Evolutionary conservation across 2,329 filamentous ascomycete species (phyloP), one percentile per base, ranked within the genome.

Genomic region (Colletotrichum tropicale): DNA sequence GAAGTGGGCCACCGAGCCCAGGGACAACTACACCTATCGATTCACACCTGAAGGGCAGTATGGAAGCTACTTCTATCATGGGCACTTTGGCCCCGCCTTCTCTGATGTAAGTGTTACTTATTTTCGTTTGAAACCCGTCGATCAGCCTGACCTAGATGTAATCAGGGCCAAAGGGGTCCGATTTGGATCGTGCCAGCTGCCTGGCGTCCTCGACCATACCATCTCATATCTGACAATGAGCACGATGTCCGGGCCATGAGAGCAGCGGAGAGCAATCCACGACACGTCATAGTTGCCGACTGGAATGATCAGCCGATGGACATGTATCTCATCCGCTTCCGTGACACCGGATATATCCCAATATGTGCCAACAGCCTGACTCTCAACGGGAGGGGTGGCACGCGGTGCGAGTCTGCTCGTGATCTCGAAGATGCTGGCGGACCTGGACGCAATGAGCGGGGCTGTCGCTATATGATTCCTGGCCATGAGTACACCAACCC

Each of bases 41-140:
- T 74, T 70, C 26, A 70, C 71, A 16, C 71, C 71, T 5, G 24
- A 60, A n/a, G 71, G 71, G 15, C 71, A 74, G 32, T 74, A 74
- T 21, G 58, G 71, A 9, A 74, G 60, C n/a, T 74, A 74, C 32
- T 74, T 73, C 18, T 74, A 74, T 12, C 56, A 74, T 13, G 55
- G 71, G 1, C 71, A 74, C 9, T 74, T 74, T 21, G 66, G 66
- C 15, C 71, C 71, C 15, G 71, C 71, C 7, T 74, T 70, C 32
- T 70, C 66, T 13, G 66, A 74, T 18, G 71, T 74, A 6, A n/a
- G 66, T 72, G 16, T 21, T 2, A 6, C 9, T 13, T 9, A 18
- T 3, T 9, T 10, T 4, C 7, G 15, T 8, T 48, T n/a, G 6
- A 52, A 13, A 2, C 10, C 4, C 12, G 3, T 12, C 4, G 4